Conservation (phyloP, 257 asterid species). For the Solanum gandarillasii region DNA sequence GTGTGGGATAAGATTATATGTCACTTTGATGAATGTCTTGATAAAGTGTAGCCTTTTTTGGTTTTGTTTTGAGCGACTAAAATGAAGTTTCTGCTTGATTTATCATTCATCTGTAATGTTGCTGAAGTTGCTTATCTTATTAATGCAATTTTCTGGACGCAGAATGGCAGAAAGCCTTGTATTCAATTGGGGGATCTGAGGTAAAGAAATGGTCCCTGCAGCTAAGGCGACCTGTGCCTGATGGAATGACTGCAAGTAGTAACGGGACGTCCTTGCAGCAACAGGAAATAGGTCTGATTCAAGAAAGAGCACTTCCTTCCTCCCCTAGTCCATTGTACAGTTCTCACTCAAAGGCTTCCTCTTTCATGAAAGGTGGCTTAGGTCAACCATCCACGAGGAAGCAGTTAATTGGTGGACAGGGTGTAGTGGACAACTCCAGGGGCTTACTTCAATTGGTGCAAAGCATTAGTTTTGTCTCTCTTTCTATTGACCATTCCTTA, state of each 20-base stretch:
- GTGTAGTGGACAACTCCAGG: conserved; percentile 63
- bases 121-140: background rate
- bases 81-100: background rate
- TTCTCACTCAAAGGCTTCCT: conserved; percentile 68
- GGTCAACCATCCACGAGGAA: conserved; percentile 81
- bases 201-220: conserved; percentile 97
- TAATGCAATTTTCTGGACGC: conserved; percentile 13
- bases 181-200: conserved; percentile 89
- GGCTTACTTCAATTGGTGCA: conserved; percentile 94
- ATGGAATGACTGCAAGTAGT: conserved; percentile 74
- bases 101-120: background rate
- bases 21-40: background rate
- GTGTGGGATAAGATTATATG: background rate
- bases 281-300: conserved; percentile 77
- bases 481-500: conserved; percentile 86
- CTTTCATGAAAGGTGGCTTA: conserved; percentile 69
- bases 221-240: conserved; percentile 81
- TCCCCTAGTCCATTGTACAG: conserved; percentile 60
- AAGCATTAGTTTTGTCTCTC: conserved; percentile 85
- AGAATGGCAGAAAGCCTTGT: conserved; percentile 99
- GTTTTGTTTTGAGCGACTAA: background rate
- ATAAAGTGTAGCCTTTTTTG: background rate
- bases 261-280: conserved; percentile 80
- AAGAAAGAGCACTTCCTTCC: conserved; percentile 61
- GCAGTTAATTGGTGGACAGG: conserved; percentile 70